Base-by-base conservation (phyloP, 1,284 basidiomycete genomes). In the Ganoderma leucocontextum region DNA sequence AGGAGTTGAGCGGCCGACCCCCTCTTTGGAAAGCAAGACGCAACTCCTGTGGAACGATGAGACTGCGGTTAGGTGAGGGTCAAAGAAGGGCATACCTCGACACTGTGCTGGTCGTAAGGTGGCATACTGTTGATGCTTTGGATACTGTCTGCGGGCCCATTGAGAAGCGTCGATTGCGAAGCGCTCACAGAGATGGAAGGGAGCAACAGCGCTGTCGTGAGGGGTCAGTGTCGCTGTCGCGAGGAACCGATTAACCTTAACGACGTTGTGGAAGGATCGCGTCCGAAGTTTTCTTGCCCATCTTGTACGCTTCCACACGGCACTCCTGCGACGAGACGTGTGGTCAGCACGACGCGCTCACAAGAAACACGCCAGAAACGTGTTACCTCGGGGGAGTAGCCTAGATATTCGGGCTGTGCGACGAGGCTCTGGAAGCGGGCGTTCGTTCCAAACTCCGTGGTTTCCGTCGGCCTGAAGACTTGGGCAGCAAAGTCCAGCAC, bases 301-400 rank as follows among this genome's bases (percentile, higher is more conserved):
- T 62, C 15, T 69, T 66, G 58, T 78, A 78, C 4, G 77, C 77
- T 52, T 71, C 67, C 15, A 52, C 61, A 22, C 77, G 72, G 10
- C 77, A 65, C 58, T 78, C 77, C 77, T 78, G 62, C 36, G 2
- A 13, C 12, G 22, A 9, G 3, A 38, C 22, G 3, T 42, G 57
- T 35, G 39, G 49, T 47, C 15, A 62, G 44, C 15, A 47, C 7
- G 36, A 17, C 12, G 62, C 13, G 12, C 12, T 7, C 12, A 19
- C 6, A 2, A 25, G 15, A 38, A 35, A 41, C 1, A 47, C 17
- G 17, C 9, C 15, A 42, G 4, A 6, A 7, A 10, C 25, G 2
- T 77, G 81, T 65, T 70, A 85, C 85, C 79, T 86, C 85, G 49
- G 74, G 76, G 42, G 81, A 82, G 68, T 81, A 85, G 47, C 68